Conservation (phyloP, 176 grass and related monocot genomes). For the Oryza officinalis region DNA sequence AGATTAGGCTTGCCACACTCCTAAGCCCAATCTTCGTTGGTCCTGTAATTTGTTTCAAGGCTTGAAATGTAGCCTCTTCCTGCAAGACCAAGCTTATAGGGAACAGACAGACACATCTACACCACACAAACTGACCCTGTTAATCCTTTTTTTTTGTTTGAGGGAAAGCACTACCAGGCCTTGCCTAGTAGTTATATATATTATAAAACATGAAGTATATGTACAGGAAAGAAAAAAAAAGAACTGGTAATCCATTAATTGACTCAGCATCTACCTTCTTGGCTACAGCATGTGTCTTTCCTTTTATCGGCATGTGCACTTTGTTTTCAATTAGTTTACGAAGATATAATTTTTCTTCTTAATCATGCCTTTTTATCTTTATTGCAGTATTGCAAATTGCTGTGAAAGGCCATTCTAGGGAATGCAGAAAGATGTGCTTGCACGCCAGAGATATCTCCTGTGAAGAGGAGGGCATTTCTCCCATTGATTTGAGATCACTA, state of each 20-base stretch:
- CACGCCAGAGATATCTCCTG: conserved; percentile 24
- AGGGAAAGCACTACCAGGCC: no score
- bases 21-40: neutral
- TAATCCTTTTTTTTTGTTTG: no score
- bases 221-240: no score
- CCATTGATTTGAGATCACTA: conserved; percentile 19
- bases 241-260: neutral
- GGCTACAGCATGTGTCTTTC: neutral
- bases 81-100: neutral
- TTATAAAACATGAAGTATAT: no score
- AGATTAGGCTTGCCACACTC: neutral
- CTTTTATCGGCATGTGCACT: neutral
- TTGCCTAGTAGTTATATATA: no score
- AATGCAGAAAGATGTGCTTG: conserved; percentile 55
- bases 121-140: neutral
- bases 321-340: neutral
- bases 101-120: neutral
- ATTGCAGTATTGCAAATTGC: conserved; percentile 1
- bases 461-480: conserved; percentile 17
- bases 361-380: conserved; percentile 4
- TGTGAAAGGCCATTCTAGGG: conserved; percentile 33
- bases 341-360: neutral
- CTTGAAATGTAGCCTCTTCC: neutral
- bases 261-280: neutral
- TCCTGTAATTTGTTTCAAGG: neutral